Conservation (phyloP, 768 basidiomycete genomes). For the Pilatotrama ljubarskyi region DNA sequence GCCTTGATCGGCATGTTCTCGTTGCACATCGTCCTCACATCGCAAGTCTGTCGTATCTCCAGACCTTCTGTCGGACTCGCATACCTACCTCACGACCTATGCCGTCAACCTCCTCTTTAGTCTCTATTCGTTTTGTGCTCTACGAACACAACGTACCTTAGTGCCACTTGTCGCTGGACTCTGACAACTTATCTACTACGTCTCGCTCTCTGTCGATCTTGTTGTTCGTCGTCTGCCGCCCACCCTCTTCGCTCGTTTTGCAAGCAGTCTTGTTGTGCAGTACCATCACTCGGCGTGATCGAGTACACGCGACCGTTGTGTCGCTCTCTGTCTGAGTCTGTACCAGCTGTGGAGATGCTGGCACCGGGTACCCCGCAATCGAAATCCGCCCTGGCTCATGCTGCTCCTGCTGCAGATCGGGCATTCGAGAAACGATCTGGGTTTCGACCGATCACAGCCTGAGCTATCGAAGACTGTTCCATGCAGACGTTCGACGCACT, state of each 20-base stretch:
- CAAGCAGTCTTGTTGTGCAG: neutral
- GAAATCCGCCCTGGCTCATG: no score
- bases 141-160: slow-evolving; percentile 11
- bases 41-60: neutral
- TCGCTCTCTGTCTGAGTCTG: no score
- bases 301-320: no score
- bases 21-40: neutral
- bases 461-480: no score
- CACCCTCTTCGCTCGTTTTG: slow-evolving; percentile 9
- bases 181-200: slow-evolving; percentile 3
- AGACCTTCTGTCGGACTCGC: neutral
- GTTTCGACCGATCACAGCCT: no score
- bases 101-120: neutral
- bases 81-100: slow-evolving; percentile 1
- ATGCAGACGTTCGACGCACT: no score
- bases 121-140: slow-evolving; percentile 5
- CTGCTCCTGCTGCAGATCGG: no score
- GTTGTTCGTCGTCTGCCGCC: slow-evolving; percentile 4
- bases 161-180: slow-evolving; percentile 15
- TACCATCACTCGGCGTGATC: no score
- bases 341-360: no score
- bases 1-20: neutral
- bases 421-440: no score
- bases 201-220: neutral
- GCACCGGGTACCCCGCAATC: no score